Base-by-base conservation (phyloP, 768 basidiomycete species). In the Paxillus involutus region DNA sequence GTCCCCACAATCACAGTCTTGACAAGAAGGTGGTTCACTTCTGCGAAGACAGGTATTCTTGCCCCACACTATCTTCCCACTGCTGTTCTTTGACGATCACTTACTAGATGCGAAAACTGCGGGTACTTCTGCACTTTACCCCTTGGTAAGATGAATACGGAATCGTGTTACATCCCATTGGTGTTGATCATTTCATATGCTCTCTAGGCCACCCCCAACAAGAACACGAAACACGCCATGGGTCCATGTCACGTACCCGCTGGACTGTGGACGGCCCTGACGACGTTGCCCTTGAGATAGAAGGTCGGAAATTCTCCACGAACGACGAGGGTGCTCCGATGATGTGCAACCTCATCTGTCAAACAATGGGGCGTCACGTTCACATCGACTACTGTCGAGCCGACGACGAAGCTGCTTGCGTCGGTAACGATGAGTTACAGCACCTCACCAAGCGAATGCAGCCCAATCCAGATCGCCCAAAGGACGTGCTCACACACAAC, bases 121-220 rank as follows among this genome's bases (percentile, higher is more conserved):
- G 77, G 78, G 3, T 86, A 85, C 60, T 80, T 77, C 60, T 86
- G 84, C 55, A 82, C 76, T 0, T 66, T 84, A 3, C 82, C 83
- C 2, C 69, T 79, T 42, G 80, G 84, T 84, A 53, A 36, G 70
- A 21, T 49, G 7, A 12, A 8, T 7, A 24, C 39, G 6, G 4
- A 9, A 2, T 12, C 17, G 8, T 21, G 33, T 24, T 6, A 30
- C 5, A 30, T 30, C 9, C 29, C 21, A 21, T 21, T 21, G 21
- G 17, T 42, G n/a, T 6, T 1, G 29, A 47, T 13, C 3, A 16
- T 24, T 4, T 32, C 3, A 9, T 16, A n/a, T n/a, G 19, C 17
- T 40, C 8, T 19, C 5, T 48, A 83, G 82, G 78, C 4, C 82
- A 83, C 46, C 51, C 77, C 0, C 82, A 84, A 53, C 71, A 76